Base-by-base conservation (phyloP, 2,329 filamentous ascomycete species). In the Claviceps paspali region DNA sequence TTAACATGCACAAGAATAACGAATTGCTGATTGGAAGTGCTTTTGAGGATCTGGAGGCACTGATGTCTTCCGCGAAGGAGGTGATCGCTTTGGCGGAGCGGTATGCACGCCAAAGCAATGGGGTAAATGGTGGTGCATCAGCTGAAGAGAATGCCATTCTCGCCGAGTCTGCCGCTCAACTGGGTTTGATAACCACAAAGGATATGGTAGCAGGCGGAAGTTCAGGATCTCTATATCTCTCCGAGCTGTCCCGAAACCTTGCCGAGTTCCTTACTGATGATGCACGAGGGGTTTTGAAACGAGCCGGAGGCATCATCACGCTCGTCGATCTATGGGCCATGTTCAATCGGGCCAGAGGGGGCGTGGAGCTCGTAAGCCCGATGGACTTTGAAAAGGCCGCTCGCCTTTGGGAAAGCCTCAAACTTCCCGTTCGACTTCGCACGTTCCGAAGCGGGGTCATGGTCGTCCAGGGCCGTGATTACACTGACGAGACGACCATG, bases 1-100 rank as follows among this genome's bases (percentile, higher is more conserved):
- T 88, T 5, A 83, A 87, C 48, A 74, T 86, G 51, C 80, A 85
- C 40, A 88, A 84, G 61, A 94, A 93, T 56, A 96, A 95, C 49
- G 86, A 95, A 56, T 62, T 85, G 8, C 79, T 95, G 35, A 94
- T 98, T 45, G 88, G 88, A 19, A 86, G 75, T 45, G 87, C 91
- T 0, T 98, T 98, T 50, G 88, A 95, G 54, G 91, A 98, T 51
- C 71, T 98, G 0, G 88, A 96, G 54, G 87, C 91, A 3, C 67
- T 98, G 27, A 98, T 96, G 88, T 85, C 87, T 3, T 95, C 88
- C 3, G 91, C 91, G 5, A 95, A 96, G 54, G 85, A 98, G 53
- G 85, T 98, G 34, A 80, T 96, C 35, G 85, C 86, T 5, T 76
- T 98, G 29, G 91, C 91, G 1, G 88, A 96, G 57, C 77, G 77